Base-by-base conservation (phyloP, 208 protist genomes). In the Trypanosoma cruzi region DNA sequence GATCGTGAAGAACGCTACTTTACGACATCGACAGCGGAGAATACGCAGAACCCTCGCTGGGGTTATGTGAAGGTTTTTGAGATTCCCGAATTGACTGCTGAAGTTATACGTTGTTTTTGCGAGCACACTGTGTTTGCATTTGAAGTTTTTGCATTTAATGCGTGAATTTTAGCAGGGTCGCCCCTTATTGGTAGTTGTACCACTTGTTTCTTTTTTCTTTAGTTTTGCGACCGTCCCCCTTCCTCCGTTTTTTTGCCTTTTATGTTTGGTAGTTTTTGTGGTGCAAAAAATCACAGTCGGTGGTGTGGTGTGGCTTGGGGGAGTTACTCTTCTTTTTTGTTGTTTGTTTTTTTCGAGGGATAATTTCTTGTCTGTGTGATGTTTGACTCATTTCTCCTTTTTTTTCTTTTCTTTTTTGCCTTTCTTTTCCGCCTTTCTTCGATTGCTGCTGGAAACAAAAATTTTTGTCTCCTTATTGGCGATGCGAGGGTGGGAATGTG, bases 61-160 rank as follows among this genome's bases (percentile, higher is more conserved):
- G 67, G 75, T 42, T 66, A 88, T n/a, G 77, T 81, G 52, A 81
- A 85, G 61, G 70, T 89, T 40, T 93, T 95, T 70, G 71, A 92
- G 42, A 72, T 95, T 29, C 72, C 71, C 22, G 73, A 78, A 2
- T 40, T 92, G 18, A 82, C 78, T 14, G 40, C 26, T 16, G 85
- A 93, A 34, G 67, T 84, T 20, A 82, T 89, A 52, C 40, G 36
- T 56, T 80, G 67, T 52, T 90, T 89, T 53, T 79, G 40, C 46
- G 73, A 71, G 6, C 63, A 82, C 28, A 77, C 78, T 18, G 63
- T 92, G 13, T 89, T 95, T 64, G 72, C 80, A 1, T 93, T 93
- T 61, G 88, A 93, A 53, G 87, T 95, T 16, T 93, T 93, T 52
- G 86, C 77, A 5, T 93, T 93, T 58, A 80, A 68, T 18, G 77